Evolutionary conservation across 176 grass and related monocot genomes (phyloP).

Genomic region (Oryza glaberrima): DNA sequence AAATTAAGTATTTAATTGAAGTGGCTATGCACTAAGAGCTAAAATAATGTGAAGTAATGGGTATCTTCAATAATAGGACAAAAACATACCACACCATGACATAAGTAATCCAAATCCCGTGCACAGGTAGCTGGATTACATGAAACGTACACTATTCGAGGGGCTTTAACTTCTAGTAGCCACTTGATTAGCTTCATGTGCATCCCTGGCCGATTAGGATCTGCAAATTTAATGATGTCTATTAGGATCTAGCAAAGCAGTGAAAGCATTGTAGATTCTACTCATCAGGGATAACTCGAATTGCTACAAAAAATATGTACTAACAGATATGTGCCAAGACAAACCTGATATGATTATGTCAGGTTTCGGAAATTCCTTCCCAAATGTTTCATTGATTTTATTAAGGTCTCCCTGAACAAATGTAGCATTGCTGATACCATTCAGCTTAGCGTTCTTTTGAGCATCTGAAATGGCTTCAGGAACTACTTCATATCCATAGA

Average conservation of each 20-base stretch:
- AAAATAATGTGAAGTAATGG: background rate
- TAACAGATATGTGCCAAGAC: conserved; percentile 21
- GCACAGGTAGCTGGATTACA: conserved; percentile 94
- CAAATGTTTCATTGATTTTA: conserved; percentile 86
- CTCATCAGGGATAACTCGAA: background rate
- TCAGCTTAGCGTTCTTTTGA: conserved; percentile 77
- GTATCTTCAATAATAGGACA: conserved; percentile 16
- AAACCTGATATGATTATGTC: conserved; percentile 95
- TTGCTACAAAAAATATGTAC: background rate
- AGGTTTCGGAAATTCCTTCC: conserved; percentile 83
- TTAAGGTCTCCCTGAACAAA: conserved; percentile 96
- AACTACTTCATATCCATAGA: conserved; percentile 97
- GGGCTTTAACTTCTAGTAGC: conserved; percentile 82
- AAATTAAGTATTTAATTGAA: conserved; percentile 43
- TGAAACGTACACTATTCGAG: conserved; percentile 79
- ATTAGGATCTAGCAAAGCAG: background rate
- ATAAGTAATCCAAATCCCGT: conserved; percentile 91
- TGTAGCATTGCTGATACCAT: conserved; percentile 82
- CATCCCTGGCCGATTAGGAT: conserved; percentile 95
- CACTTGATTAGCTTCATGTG: conserved; percentile 97
- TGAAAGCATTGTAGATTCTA: background rate
- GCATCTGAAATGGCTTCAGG: conserved; percentile 80
- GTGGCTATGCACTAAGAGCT: conserved; percentile 33
- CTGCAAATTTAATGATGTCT: conserved; percentile 59
- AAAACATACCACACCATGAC: conserved; percentile 81